These are phyloP conservation scores for Ampelomyces quisqualis DNA, from an alignment of 2,329 filamentous ascomycete species.

Conservation along the genomic window DNA sequence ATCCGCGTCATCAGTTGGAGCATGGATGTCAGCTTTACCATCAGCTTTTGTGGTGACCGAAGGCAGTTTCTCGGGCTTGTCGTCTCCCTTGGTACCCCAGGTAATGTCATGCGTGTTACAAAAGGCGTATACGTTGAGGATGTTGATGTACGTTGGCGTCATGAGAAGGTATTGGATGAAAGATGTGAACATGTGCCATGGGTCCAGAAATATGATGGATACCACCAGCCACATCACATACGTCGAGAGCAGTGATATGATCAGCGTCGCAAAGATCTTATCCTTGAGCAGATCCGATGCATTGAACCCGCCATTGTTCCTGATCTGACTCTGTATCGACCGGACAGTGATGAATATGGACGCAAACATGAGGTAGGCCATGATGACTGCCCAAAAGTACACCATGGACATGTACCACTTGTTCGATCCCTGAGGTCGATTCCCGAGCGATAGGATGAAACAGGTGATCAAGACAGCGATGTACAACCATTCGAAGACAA, in stretches of 20 bases:
- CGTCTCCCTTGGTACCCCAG: constrained; percentile 97
- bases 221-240: constrained; percentile 91
- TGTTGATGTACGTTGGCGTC: constrained; percentile 96
- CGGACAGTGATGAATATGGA: constrained; percentile 91
- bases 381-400: constrained; percentile 96
- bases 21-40: constrained; percentile 87
- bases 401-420: constrained; percentile 95
- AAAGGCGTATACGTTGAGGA: constrained; percentile 98
- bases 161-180: constrained; percentile 93
- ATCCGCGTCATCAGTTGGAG: constrained; percentile 87
- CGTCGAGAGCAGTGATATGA: constrained; percentile 87
- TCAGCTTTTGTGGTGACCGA: constrained; percentile 88
- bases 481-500: constrained; percentile 96
- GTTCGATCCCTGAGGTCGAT: constrained; percentile 90
- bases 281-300: constrained; percentile 79
- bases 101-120: constrained; percentile 98
- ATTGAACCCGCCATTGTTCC: constrained; percentile 63
- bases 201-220: constrained; percentile 92
- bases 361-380: constrained; percentile 90
- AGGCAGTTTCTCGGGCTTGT: constrained; percentile 88
- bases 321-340: constrained; percentile 73
- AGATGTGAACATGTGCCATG: constrained; percentile 98
- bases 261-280: constrained; percentile 85
- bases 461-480: constrained; percentile 88
- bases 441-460: constrained; percentile 92